Evolutionary conservation across 345 rosid genomes (phyloP), one percentile per base, ranked within the genome.

Genomic region (Gossypium sturtianum): DNA sequence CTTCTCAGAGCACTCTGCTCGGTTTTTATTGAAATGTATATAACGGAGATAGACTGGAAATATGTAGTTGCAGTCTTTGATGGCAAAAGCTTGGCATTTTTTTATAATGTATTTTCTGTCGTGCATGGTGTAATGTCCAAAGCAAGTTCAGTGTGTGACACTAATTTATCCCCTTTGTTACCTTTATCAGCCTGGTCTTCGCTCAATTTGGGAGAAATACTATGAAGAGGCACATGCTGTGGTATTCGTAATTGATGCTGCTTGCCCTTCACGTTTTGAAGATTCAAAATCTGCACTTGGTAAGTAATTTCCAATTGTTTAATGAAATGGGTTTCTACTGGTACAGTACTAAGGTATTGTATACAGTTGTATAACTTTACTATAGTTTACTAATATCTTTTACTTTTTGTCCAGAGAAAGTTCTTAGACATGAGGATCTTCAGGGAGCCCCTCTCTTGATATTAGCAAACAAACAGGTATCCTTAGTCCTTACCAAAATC

Each of bases 151-250:
- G 9, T 25, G 6, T 52, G 48, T n/a, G 61, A 52, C 4, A 2
- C 15, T 10, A 29, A 52, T 19, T 27, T 29, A 3, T 47, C 4
- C 9, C 9, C 53, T 10, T 51, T 29, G 45, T 44, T 10, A 51
- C 29, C 45, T 11, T 52, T 70, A 8, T 6, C 88, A 96, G 99
- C 89, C 88, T 81, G 99, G 99, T 67, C 94, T 96, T 45, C 91
- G 98, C 65, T 87, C 99, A 3, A 93, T 96, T 75, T 96, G 99
- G 99, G 99, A 96, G 85, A 96, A 96, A 84, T 96, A 96, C 73
- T 96, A 91, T 66, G 99, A 96, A 84, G 98, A 96, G 87, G 93
- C 99, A 73, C 99, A 96, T 72, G 98, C 99, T 29, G 80, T 93
- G 78, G 80, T 96, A 74, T 96, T 80, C 81, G 90, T 93, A 71